Evolutionary conservation across 768 basidiomycete species (phyloP), one percentile per base, ranked within the genome.

Genomic region (Boletus bicolor): DNA sequence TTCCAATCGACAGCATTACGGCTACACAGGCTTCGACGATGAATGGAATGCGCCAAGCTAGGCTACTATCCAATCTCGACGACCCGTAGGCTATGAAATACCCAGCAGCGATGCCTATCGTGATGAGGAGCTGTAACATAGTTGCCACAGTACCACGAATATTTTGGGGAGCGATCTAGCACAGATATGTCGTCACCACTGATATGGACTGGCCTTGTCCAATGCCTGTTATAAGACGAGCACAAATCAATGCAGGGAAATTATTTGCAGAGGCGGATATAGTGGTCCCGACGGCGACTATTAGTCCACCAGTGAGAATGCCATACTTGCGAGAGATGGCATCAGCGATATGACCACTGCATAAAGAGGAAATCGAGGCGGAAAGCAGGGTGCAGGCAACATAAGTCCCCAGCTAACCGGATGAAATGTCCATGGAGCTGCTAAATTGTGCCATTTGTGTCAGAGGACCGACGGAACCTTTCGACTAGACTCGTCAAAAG

Each of bases 131-230:
- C 63, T 81, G 81, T 4, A 77, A 55, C 41, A 72, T 67, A 11
- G 73, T 70, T 21, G 76, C 72, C 14, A 76, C 69, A 7, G 73
- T 70, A 1, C 78, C 77, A 32, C 79, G 73, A 12, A 76, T 69
- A 36, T 68, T 62, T 9, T 71, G 63, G 2, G 78, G 77, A n/a
- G 77, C 72, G 21, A 77, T 75, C 59, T 80, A 77, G 52, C 72
- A 71, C 1, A 70, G 64, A 50, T 75, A 76, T 34, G 73, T 71
- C 1, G 75, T 77, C 49, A 74, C 69, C 7, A 76, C 72, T 2
- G 75, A 75, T 42, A 78, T 68, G 58, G 77, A 77, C 12, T 80
- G 64, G 14, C 79, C 79, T 59, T 80, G 74, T n/a, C 76, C 77
- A 1, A 75, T 57, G 0, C 80, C 81, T 2, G 78, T 75, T 44